Evolutionary conservation across 2,329 filamentous ascomycete species (phyloP).

Genomic region (Cordyceps cateniannulata): DNA sequence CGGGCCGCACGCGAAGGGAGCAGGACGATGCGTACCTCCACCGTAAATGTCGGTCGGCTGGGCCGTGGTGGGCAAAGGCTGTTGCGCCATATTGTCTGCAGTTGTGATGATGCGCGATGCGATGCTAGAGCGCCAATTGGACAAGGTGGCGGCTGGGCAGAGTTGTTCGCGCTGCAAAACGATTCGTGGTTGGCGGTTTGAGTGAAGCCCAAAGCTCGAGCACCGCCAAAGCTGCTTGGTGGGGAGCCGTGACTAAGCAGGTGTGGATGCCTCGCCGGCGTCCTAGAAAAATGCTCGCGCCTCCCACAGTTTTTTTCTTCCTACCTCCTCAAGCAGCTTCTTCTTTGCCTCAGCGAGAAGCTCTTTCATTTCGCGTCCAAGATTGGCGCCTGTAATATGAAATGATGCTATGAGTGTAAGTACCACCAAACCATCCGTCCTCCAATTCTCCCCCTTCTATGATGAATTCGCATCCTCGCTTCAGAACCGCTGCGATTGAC

Average conservation of each 20-base stretch:
- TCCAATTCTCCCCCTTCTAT: conserved; percentile 19
- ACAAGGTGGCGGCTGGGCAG: conserved; percentile 14
- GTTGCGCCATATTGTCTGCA: conserved; percentile 43
- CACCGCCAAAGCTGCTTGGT: not conserved
- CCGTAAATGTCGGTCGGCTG: conserved; percentile 59
- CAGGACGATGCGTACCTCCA: conserved; percentile 42
- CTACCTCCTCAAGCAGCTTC: not conserved
- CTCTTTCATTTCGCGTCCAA: not conserved
- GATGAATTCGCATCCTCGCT: conserved; percentile 39
- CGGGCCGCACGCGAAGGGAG: conserved; percentile 12
- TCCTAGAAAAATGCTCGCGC: conserved; percentile 8
- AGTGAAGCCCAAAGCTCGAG: conserved; percentile 5
- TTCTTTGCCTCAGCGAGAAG: conserved; percentile 2
- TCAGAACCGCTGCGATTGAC: conserved; percentile 48
- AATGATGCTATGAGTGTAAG: conserved; percentile 33
- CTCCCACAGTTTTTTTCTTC: not conserved
- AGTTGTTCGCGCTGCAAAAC: conserved; percentile 16
- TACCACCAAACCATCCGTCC: conserved; percentile 14
- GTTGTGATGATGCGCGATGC: conserved; percentile 13
- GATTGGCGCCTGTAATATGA: conserved; percentile 8
- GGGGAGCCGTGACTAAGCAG: conserved; percentile 11
- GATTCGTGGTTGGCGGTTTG: conserved; percentile 4
- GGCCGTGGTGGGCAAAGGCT: conserved; percentile 48
- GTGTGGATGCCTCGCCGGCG: not conserved
- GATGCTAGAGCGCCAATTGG: conserved; percentile 19